Evolutionary conservation across 2,329 filamentous ascomycete genomes (phyloP).

Genomic region (Aspergillus fischeri): DNA sequence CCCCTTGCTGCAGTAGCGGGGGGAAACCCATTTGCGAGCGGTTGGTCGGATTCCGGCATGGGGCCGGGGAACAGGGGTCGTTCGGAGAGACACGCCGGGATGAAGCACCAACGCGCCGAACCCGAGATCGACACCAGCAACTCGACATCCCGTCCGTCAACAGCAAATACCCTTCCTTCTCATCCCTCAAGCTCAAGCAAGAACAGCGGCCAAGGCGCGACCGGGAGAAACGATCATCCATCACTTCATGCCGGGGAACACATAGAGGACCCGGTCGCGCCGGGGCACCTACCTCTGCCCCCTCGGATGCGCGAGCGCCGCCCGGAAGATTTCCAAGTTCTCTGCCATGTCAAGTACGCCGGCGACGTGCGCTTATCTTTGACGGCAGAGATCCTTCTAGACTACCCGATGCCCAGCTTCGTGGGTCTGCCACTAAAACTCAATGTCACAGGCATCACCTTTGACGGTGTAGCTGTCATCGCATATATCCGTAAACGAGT

Average conservation of each 20-base stretch:
- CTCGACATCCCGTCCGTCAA: conserved; percentile 41
- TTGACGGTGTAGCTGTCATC: conserved; percentile 89
- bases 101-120: conserved; percentile 26
- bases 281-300: conserved; percentile 33
- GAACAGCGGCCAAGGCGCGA: conserved; percentile 22
- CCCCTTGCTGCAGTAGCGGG: conserved; percentile 45
- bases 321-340: conserved; percentile 84
- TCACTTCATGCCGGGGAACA: conserved; percentile 19
- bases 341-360: conserved; percentile 84
- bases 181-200: conserved; percentile 28
- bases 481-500: conserved; percentile 85
- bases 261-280: conserved; percentile 15
- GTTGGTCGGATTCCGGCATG: conserved; percentile 32
- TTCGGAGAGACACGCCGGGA: conserved; percentile 10
- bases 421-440: conserved; percentile 91
- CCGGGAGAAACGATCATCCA: conserved; percentile 14
- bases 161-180: conserved; percentile 35
- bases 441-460: conserved; percentile 90
- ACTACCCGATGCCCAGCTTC: conserved; percentile 98
- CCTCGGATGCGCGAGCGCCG: conserved; percentile 65
- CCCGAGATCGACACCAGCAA: conserved; percentile 33
- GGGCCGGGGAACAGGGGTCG: conserved; percentile 16
- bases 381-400: conserved; percentile 90
- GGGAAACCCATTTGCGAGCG: conserved; percentile 37
- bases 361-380: conserved; percentile 84